Evolutionary conservation across 257 asterid species (phyloP).

Genomic region (Penstemon newberryi): DNA sequence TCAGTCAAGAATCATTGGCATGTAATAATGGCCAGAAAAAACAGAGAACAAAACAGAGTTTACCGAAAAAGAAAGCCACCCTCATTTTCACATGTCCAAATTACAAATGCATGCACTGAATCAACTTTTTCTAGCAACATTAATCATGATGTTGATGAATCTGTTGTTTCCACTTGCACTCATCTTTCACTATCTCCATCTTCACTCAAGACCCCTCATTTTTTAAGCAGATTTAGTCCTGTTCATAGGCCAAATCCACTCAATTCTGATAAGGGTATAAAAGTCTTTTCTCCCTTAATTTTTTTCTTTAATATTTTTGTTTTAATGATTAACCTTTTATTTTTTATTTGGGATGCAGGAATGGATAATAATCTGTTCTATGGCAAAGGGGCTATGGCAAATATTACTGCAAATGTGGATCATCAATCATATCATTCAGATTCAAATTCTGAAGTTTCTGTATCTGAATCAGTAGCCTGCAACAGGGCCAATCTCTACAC

Average conservation of each 20-base stretch:
- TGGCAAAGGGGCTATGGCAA: neutral
- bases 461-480: slow-evolving; percentile 46
- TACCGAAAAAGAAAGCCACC: slow-evolving; percentile 37
- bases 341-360: neutral
- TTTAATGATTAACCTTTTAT: neutral
- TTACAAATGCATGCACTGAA: slow-evolving; percentile 25
- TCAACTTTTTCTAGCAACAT: slow-evolving; percentile 14
- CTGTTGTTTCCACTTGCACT: slow-evolving; percentile 38
- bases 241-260: slow-evolving; percentile 15
- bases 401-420: slow-evolving; percentile 23
- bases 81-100: slow-evolving; percentile 19
- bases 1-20: slow-evolving; percentile 58
- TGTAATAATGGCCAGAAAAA: slow-evolving; percentile 47
- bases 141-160: slow-evolving; percentile 22
- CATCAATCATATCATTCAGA: slow-evolving; percentile 27
- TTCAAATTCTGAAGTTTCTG: slow-evolving; percentile 46
- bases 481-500: slow-evolving; percentile 37
- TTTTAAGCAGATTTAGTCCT: slow-evolving; percentile 21
- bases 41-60: slow-evolving; percentile 37
- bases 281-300: neutral
- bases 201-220: slow-evolving; percentile 21
- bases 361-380: no score
- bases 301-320: neutral
- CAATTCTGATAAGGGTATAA: slow-evolving; percentile 21
- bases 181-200: slow-evolving; percentile 41